Evolutionary conservation across 1,284 basidiomycete species (phyloP).

Genomic region (Wolfiporia cocos): DNA sequence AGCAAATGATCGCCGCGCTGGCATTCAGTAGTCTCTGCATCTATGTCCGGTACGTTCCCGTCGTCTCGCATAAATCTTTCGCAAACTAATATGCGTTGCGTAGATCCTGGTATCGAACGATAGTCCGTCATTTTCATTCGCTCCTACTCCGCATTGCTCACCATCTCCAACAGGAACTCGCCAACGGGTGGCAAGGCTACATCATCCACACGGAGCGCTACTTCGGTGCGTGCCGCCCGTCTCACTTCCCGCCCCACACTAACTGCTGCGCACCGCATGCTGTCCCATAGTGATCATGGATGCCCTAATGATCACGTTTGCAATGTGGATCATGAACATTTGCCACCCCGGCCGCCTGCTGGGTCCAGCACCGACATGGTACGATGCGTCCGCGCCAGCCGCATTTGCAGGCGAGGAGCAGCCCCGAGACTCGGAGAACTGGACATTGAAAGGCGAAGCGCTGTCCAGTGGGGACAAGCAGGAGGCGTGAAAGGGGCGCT

Average conservation of each 20-base stretch:
- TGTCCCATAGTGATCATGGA: constrained; percentile 28
- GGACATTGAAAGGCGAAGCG: too few relatives aligned
- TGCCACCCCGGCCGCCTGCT: constrained; percentile 39
- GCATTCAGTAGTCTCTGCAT: neutral
- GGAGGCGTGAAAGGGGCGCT: too few relatives aligned
- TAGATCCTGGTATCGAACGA: constrained; percentile 42
- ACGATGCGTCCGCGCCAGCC: too few relatives aligned
- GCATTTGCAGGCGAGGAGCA: too few relatives aligned
- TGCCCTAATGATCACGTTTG: constrained; percentile 54
- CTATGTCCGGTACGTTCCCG: neutral
- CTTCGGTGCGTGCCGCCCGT: constrained; percentile 36
- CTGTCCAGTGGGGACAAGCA: too few relatives aligned
- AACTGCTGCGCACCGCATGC: neutral
- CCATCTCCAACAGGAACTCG: constrained; percentile 31
- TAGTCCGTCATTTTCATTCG: constrained; percentile 23
- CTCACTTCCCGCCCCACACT: neutral
- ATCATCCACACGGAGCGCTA: constrained; percentile 48
- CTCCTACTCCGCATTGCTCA: neutral
- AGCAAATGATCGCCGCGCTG: neutral
- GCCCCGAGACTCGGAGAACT: too few relatives aligned
- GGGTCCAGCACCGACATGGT: constrained; percentile 1
- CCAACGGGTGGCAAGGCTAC: constrained; percentile 46
- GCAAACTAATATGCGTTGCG: neutral
- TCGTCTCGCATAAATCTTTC: neutral
- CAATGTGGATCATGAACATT: constrained; percentile 49